Evolutionary conservation across 2,329 filamentous ascomycete genomes (phyloP), one percentile per base, ranked within the genome.

Genomic region (Epichloe coenophiala): DNA sequence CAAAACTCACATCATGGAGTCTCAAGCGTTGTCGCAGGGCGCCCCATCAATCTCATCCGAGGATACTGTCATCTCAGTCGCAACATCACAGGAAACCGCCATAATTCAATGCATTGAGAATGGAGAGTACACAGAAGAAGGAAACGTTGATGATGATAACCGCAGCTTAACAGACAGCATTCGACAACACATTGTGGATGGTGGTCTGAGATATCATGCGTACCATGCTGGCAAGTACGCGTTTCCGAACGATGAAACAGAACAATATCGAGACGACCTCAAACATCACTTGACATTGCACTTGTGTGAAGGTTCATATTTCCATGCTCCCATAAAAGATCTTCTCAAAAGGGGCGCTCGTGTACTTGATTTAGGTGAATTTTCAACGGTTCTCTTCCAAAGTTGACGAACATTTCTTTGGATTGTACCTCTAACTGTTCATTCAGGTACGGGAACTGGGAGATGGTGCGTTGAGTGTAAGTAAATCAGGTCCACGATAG

Each of bases 401-500:
- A 31, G 31, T 31, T 31, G 31, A 33, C 11, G 1, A 27, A 44
- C 17, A 19, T 7, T 17, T 47, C 17, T n/a, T 37, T 27, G 21
- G 36, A 11, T 7, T 23, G 12, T 37, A n/a, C 5, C 6, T 27
- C 44, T 48, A 27, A 51, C 12, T 23, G 47, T 39, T 47, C 47
- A 12, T 51, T 43, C 49, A 74, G 71, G 72, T 19, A 76, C 73
- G 5, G 74, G 74, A 11, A 76, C 73, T 9, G 74, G 74, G 2
- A 70, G 69, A 52, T 77, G 74, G 74, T 70, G 68, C 43, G 67
- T 75, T 44, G 70, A 76, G 54, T 59, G 73, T 75, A 61, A 66
- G 73, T 67, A 19, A 19, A 7, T 11, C n/a, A 3, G 37, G 9
- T 42, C 3, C 6, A 5, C 21, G 33, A 45, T 21, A 11, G n/a